Evolutionary conservation across 2,329 filamentous ascomycete genomes (phyloP), one percentile per base, ranked within the genome.

Genomic region (Periconia macrospinosa): DNA sequence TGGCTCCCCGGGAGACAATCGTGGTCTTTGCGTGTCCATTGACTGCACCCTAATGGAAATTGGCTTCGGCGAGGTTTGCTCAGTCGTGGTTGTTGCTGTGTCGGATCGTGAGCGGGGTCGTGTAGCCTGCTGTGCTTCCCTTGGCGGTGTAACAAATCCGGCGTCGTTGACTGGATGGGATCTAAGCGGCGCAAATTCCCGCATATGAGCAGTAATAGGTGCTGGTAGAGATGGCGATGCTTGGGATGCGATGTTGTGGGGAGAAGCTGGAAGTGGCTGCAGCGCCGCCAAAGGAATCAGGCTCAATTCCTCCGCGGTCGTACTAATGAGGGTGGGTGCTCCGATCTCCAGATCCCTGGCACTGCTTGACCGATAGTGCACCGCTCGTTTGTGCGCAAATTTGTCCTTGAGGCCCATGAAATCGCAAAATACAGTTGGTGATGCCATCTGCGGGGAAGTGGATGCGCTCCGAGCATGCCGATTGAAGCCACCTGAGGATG

Each of bases 241-340:
- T 41, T 49, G 27, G 9, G 41, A 45, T 5, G 55, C 58, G 13
- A 58, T 49, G 19, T 60, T 56, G 14, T 59, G 63, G 18, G 55
- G 55, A 20, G 56, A 52, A n/a, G 59, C 57, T 2, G 56, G 56
- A 14, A 37, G 33, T 17, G 50, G 49, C 33, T 60, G 59, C 40
- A 59, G 55, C 15, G 62, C 86, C 19, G 59, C 57, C 23, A 71
- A 33, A 6, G 69, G 62, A 15, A 69, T 58, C 14, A 70, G 56
- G 19, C 61, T 59, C 17, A 71, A 54, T 7, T 68, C 65, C 18
- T 68, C 66, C n/a, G 61, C 65, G 6, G 67, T 70, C 11, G 64
- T 63, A 48, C 70, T 72, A 30, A 72, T 60, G 7, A 73, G 62
- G 7, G 66, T 59, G 17, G 71, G 70, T 1, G 65, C 60, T 15